Evolutionary conservation across 2,329 filamentous ascomycete species (phyloP).

Genomic region (Aspergillus caelatus): DNA sequence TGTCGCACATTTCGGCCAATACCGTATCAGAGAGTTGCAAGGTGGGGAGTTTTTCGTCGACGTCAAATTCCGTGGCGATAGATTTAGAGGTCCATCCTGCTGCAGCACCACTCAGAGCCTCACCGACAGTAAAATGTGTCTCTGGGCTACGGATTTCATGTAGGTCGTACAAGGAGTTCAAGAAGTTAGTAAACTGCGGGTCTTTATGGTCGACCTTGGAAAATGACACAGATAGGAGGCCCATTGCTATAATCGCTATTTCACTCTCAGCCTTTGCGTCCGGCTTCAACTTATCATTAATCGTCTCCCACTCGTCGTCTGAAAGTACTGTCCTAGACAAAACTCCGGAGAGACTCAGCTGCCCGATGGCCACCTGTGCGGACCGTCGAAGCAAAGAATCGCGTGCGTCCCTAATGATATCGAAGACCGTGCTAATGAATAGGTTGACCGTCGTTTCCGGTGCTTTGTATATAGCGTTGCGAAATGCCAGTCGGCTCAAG

Average conservation of each 20-base stretch:
- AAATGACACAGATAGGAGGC: slow-evolving; percentile 67
- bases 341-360: slow-evolving; percentile 63
- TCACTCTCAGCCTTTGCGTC: slow-evolving; percentile 81
- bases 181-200: slow-evolving; percentile 50
- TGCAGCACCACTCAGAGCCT: slow-evolving; percentile 77
- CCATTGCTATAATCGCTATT: slow-evolving; percentile 77
- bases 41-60: slow-evolving; percentile 59
- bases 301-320: slow-evolving; percentile 40
- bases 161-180: slow-evolving; percentile 71
- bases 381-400: slow-evolving; percentile 62
- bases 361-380: slow-evolving; percentile 60
- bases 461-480: slow-evolving; percentile 38
- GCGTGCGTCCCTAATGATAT: slow-evolving; percentile 56
- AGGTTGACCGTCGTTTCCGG: slow-evolving; percentile 43
- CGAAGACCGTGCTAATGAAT: slow-evolving; percentile 50
- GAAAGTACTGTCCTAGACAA: slow-evolving; percentile 42
- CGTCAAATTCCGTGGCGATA: slow-evolving; percentile 73
- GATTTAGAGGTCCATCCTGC: slow-evolving; percentile 83
- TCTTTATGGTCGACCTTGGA: slow-evolving; percentile 39
- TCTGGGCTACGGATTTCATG: slow-evolving; percentile 86
- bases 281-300: slow-evolving; percentile 65
- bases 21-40: slow-evolving; percentile 41
- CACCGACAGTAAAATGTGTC: slow-evolving; percentile 86
- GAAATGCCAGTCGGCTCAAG: slow-evolving; percentile 59
- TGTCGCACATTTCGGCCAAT: slow-evolving; percentile 65